Conservation (phyloP, 768 basidiomycete genomes). For the Kondoa malvinella region DNA sequence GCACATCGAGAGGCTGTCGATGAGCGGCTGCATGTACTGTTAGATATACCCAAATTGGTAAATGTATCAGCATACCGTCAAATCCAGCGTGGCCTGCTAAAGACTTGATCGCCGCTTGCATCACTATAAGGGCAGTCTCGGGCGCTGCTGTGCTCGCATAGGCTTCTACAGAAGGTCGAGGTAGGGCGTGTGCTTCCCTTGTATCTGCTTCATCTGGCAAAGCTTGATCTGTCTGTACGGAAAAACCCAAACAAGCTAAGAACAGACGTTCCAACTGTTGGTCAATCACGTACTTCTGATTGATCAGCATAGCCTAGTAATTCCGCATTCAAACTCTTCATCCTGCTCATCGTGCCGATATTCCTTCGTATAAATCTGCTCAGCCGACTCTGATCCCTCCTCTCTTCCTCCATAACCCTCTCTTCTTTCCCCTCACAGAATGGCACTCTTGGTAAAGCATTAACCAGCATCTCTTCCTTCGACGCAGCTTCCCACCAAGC, state of each 20-base stretch:
- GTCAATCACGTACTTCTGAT: neutral
- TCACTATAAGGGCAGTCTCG: neutral
- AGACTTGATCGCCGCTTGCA: neutral
- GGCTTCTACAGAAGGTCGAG: neutral
- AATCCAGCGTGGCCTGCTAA: conserved; percentile 1
- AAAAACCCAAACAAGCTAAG: no score
- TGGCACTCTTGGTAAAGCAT: neutral
- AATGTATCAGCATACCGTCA: neutral
- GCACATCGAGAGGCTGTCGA: neutral
- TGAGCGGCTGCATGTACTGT: neutral
- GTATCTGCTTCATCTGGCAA: no score
- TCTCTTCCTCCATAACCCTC: neutral
- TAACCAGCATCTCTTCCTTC: conserved; percentile 34
- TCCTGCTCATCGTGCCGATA: neutral
- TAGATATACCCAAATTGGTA: neutral
- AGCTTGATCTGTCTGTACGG: no score
- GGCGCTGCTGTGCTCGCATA: neutral
- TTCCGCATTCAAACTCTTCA: neutral
- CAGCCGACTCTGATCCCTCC: neutral
- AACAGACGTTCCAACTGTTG: neutral
- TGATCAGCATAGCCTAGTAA: neutral
- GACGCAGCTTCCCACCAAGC: conserved; percentile 63
- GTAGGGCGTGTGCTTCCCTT: no score
- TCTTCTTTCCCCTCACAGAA: no score
- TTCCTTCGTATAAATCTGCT: neutral